Base-by-base conservation (phyloP, 1,139 yeast species). In the Fermentozyma sake region DNA sequence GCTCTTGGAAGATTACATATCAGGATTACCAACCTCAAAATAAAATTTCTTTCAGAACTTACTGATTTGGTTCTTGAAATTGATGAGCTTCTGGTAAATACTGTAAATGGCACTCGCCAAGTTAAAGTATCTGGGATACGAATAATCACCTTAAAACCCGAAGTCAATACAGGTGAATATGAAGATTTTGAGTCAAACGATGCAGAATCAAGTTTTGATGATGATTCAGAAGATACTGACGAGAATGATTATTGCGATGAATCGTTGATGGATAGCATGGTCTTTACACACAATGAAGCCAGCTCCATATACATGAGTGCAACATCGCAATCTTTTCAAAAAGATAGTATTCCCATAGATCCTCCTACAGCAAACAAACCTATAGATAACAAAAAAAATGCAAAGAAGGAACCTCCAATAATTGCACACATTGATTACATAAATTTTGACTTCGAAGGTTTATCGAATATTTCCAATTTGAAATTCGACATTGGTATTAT, bases 301-400 rank as follows among this genome's bases (percentile, higher is more conserved):
- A 71, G 76, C 26, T 79, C 93, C 2, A 69, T 86, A 17, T 86
- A 84, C 48, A 76, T 84, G 89, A 84, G 95, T 53, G 95, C 96
- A 1, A 62, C 77, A 3, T 76, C 80, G 0, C 61, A 57, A 33
- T 43, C 66, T 3, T 57, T 62, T 39, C 52, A 32, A 34, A 49
- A 38, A 34, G 24, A 19, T 7, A 22, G 29, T 22, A n/a, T n/a
- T n/a, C n/a, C n/a, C n/a, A n/a, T n/a, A n/a, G n/a, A n/a, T 24
- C 35, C 1, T 8, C 20, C 3, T 7, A 15, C 7, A n/a, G 26
- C 27, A 21, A 17, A 18, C 3, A 7, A 11, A 6, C 7, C 30
- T 22, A 14, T 8, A 8, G 14, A 17, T 12, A 11, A 4, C 5
- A 26, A 18, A 16, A 22, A 17, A n/a, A 22, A 30, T 22, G 25